phyloP scores from a whole-genome alignment of 2,329 filamentous ascomycete species.

The Colletotrichum incanum region DNA sequence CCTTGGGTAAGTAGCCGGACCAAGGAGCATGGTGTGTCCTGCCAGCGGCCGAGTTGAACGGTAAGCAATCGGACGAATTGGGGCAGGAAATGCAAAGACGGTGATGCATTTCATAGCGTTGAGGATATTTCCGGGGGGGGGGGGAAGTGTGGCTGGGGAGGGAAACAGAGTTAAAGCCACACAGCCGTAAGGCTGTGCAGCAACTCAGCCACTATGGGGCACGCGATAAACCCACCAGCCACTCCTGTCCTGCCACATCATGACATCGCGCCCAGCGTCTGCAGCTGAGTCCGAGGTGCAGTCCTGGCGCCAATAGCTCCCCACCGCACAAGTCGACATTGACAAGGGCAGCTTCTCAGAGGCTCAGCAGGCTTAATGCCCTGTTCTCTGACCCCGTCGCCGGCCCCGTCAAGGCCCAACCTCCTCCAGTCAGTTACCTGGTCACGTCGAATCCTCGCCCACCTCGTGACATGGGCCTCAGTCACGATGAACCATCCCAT shows the following conservation, averaged over 20 bases:
- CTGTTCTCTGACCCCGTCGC: slow-evolving; percentile 20
- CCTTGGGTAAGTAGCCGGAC: too few relatives aligned
- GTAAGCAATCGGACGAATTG: background rate
- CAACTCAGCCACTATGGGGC: background rate
- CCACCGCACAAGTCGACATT: background rate
- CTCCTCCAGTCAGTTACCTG: slow-evolving; percentile 14
- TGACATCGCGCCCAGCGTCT: background rate
- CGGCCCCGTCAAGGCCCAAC: slow-evolving; percentile 22
- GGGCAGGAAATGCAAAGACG: background rate
- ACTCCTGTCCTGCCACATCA: background rate
- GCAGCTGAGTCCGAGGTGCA: background rate
- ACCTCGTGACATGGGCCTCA: slow-evolving; percentile 16
- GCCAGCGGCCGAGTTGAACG: background rate
- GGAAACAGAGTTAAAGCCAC: background rate
- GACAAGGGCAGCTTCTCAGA: background rate
- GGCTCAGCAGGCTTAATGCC: slow-evolving; percentile 3
- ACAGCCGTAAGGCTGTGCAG: background rate
- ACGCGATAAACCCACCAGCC: background rate
- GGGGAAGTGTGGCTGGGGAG: background rate
- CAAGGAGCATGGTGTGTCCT: too few relatives aligned
- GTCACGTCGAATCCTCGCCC: slow-evolving; percentile 15
- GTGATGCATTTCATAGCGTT: slow-evolving; percentile 2
- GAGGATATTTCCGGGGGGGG: background rate
- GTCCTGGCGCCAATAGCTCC: slow-evolving; percentile 1
- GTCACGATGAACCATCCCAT: slow-evolving; percentile 12